Percentiles rank a stretch among this genome's conserved stretches.
Conservation (phyloP, 495 filamentous ascomycete genomes). For the Aspergillus sclerotioniger region DNA sequence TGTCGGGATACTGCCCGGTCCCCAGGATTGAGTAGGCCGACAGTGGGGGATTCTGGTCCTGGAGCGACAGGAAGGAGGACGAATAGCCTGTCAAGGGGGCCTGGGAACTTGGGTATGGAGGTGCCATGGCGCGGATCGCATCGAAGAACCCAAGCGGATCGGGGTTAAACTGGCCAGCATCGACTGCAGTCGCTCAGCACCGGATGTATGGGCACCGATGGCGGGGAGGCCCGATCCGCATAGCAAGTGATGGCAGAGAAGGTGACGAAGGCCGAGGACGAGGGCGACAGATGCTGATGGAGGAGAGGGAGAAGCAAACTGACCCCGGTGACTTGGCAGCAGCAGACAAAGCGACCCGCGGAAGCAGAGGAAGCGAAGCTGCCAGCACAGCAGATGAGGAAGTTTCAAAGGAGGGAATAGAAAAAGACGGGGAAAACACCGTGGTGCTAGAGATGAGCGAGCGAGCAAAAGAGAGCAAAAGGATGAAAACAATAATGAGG, state of each 20-base stretch:
- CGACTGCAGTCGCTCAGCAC: slow-evolving; percentile 7
- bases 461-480: slow-evolving; percentile 7
- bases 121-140: slow-evolving; percentile 33
- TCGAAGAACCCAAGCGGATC: slow-evolving; percentile 14
- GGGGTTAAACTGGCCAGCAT: slow-evolving; percentile 15
- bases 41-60: slow-evolving; percentile 22
- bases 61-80: slow-evolving; percentile 9
- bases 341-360: background rate
- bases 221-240: slow-evolving; percentile 2
- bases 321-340: background rate
- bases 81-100: slow-evolving; percentile 33
- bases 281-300: background rate
- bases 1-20: slow-evolving; percentile 39
- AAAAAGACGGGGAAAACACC: background rate
- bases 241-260: slow-evolving; percentile 6
- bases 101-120: slow-evolving; percentile 35
- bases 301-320: background rate
- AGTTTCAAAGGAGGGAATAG: background rate
- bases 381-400: background rate
- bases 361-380: background rate
- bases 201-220: background rate
- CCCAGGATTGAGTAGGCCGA: slow-evolving; percentile 40
- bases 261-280: slow-evolving; percentile 4
- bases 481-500: too few species aligned
- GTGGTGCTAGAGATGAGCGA: background rate